These are phyloP conservation scores for Catunica adiposa DNA, from an alignment of 2,329 filamentous ascomycete species.

Conservation along the genomic window DNA sequence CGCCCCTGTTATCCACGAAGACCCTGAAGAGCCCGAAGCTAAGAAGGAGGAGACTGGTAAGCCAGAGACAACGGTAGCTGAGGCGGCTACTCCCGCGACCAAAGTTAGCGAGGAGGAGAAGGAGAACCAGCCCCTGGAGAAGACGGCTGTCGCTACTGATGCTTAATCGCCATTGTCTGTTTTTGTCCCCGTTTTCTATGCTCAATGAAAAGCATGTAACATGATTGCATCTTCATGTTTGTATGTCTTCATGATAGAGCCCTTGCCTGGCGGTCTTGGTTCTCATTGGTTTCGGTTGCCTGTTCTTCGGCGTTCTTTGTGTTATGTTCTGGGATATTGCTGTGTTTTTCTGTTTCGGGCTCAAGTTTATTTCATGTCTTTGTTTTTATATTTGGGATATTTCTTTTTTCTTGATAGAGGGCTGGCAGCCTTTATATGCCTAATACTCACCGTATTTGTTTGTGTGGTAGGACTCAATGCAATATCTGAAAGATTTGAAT, in stretches of 20 bases:
- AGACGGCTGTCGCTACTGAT: neutral
- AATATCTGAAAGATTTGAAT: neutral
- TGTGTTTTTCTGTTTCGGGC: neutral
- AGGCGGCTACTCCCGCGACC: neutral
- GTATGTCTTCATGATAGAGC: neutral
- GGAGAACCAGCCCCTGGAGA: neutral
- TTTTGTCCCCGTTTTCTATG: neutral
- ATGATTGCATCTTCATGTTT: neutral
- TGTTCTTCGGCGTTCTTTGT: neutral
- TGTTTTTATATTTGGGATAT: neutral
- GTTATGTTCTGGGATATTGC: neutral
- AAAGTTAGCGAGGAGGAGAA: conserved; percentile 7
- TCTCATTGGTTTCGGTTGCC: neutral
- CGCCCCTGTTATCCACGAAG: conserved; percentile 5
- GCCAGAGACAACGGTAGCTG: neutral
- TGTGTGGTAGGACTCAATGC: neutral
- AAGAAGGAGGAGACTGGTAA: conserved; percentile 11
- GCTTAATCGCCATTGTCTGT: neutral
- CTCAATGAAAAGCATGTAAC: neutral
- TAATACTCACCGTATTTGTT: neutral
- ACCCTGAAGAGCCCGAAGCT: neutral
- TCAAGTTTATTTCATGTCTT: neutral
- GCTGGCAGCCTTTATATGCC: neutral
- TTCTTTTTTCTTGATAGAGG: neutral
- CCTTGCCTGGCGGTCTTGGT: neutral